A percentile compares a stretch with the other conserved stretches of the same genome.
Conservation (phyloP, 768 basidiomycete genomes). For the Mycena venus region DNA sequence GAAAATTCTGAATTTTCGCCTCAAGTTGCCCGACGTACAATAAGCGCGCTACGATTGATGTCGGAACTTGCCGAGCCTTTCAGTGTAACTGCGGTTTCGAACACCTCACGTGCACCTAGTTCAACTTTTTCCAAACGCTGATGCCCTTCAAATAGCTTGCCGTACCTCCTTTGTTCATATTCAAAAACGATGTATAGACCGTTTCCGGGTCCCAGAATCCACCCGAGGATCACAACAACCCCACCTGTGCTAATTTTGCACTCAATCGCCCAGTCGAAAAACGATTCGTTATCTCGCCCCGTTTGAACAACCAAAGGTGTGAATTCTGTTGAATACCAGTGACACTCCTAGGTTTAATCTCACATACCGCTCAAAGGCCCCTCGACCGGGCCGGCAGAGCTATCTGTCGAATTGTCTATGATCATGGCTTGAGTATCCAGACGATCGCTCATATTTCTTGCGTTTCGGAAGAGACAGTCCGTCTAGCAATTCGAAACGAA, state of each 20-base stretch:
- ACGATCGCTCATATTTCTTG: constrained; percentile 5
- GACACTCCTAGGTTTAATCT: not conserved
- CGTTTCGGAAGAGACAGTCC: constrained; percentile 9
- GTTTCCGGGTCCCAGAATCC: not conserved
- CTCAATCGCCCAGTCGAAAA: constrained; percentile 3
- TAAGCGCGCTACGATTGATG: no score
- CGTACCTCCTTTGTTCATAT: not conserved
- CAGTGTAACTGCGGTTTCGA: no score
- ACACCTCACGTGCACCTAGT: not conserved
- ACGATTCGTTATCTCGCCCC: not conserved
- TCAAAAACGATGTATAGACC: not conserved
- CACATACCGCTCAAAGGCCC: not conserved
- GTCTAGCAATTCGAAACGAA: not conserved
- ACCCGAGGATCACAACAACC: constrained; percentile 8
- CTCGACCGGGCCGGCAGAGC: not conserved
- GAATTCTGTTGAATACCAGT: not conserved
- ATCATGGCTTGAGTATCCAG: not conserved
- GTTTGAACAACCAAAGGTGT: not conserved
- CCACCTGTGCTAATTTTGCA: not conserved
- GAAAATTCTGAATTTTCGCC: no score
- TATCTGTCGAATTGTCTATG: constrained; percentile 7
- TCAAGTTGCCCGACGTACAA: no score
- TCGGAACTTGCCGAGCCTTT: no score
- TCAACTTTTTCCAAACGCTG: not conserved
- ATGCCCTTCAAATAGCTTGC: no score